Evolutionary conservation across 2,329 filamentous ascomycete species (phyloP).

Genomic region (Neoarthrinium moseri): DNA sequence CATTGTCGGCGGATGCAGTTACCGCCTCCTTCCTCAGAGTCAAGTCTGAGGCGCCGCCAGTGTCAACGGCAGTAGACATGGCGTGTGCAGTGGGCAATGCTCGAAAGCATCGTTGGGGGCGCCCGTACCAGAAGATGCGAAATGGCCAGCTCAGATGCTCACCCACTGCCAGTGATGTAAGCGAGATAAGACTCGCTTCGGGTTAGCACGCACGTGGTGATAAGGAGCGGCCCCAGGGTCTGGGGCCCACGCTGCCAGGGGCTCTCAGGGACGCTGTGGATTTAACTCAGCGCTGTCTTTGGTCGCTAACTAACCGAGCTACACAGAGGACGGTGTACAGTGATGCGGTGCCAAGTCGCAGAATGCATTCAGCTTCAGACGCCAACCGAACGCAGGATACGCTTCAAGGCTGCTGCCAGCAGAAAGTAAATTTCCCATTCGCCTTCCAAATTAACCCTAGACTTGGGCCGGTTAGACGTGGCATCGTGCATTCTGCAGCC

Average conservation of each 20-base stretch:
- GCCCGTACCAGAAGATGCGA: neutral
- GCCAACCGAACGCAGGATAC: too few species aligned
- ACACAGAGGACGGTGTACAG: too few species aligned
- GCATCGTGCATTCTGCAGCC: too few species aligned
- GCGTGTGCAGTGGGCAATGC: constrained; percentile 3
- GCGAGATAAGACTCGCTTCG: neutral
- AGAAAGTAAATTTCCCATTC: too few species aligned
- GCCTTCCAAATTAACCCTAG: too few species aligned
- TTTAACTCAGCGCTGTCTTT: too few species aligned
- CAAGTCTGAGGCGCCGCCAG: constrained; percentile 4
- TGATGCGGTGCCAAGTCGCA: too few species aligned
- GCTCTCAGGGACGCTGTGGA: too few species aligned
- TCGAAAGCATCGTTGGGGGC: neutral
- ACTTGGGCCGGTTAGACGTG: too few species aligned
- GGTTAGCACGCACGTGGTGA: constrained; percentile 9
- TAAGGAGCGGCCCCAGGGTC: neutral
- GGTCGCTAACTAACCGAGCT: too few species aligned
- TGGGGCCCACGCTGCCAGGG: neutral
- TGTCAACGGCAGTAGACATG: constrained; percentile 10
- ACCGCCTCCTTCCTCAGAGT: constrained; percentile 3
- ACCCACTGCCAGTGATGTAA: neutral
- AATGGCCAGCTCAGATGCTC: neutral
- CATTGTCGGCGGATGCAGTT: neutral
- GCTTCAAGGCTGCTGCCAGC: too few species aligned
- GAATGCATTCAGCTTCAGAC: too few species aligned